Conservation (phyloP, 371 early-diverging fungal species). For the Parasitella parasitica region DNA sequence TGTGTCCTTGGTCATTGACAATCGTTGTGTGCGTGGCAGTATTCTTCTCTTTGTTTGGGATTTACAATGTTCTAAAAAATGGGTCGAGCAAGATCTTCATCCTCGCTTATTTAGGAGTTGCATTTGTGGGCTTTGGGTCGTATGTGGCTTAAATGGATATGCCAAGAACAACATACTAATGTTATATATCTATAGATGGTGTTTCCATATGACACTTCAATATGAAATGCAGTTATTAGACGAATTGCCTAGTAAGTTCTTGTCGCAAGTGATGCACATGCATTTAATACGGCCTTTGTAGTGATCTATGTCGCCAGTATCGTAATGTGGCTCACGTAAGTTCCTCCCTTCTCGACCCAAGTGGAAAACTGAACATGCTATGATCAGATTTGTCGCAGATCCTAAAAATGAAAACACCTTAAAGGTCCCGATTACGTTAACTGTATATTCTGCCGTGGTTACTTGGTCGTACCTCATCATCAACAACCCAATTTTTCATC, state of each 20-base stretch:
- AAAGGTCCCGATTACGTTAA: conserved; percentile 40
- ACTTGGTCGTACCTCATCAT: conserved; percentile 66
- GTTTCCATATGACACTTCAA: conserved; percentile 81
- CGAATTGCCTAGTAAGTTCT: conserved; percentile 63
- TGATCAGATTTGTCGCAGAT: conserved; percentile 51
- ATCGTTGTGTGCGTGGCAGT: not conserved
- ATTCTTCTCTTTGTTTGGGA: conserved; percentile 18
- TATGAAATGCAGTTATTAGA: conserved; percentile 78
- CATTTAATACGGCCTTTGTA: too few species aligned
- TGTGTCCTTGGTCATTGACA: not conserved
- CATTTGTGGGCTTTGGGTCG: conserved; percentile 71
- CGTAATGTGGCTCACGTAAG: conserved; percentile 47
- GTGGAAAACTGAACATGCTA: conserved; percentile 4
- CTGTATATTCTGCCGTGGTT: conserved; percentile 56
- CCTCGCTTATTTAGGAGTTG: conserved; percentile 57
- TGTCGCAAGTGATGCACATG: too few species aligned
- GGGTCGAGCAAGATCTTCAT: conserved; percentile 53
- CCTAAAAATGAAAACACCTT: conserved; percentile 35
- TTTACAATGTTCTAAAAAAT: conserved; percentile 42
- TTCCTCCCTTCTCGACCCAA: not conserved
- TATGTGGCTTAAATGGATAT: conserved; percentile 18
- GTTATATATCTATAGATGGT: conserved; percentile 34
- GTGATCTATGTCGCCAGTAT: conserved; percentile 58
- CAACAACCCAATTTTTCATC: conserved; percentile 75
- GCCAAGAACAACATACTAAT: not conserved